These are phyloP conservation scores for Pleurotus sapidus DNA, from an alignment of 768 basidiomycete species.

Conservation along the genomic window DNA sequence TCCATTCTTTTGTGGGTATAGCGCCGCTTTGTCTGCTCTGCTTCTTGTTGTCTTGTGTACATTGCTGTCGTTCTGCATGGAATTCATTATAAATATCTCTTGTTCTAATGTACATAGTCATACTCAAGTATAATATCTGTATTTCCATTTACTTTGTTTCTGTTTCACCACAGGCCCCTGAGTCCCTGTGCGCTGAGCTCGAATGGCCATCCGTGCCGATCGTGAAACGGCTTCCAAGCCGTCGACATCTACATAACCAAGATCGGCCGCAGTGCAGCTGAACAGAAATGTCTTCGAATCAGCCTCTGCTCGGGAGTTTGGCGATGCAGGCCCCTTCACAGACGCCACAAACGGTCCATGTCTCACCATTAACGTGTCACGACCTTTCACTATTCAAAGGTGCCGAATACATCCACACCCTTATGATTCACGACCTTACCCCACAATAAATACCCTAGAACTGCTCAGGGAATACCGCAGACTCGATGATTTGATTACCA, in stretches of 20 bases:
- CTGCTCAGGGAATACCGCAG: constrained; percentile 79
- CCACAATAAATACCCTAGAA: constrained; percentile 37
- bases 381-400: constrained; percentile 80
- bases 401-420: constrained; percentile 15
- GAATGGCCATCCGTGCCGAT: neutral
- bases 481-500: constrained; percentile 76
- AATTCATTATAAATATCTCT: neutral
- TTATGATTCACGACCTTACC: neutral
- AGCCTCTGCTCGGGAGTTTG: constrained; percentile 60
- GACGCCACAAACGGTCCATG: constrained; percentile 63
- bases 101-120: constrained; percentile 3
- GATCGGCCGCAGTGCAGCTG: too few relatives aligned
- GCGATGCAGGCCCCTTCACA: constrained; percentile 64
- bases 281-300: constrained; percentile 31
- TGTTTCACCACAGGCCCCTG: neutral
- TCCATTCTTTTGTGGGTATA: neutral
- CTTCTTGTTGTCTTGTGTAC: constrained; percentile 3
- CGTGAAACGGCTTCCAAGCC: too few relatives aligned
- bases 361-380: constrained; percentile 71
- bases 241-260: too few relatives aligned
- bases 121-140: neutral
- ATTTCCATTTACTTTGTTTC: neutral
- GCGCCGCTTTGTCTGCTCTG: neutral
- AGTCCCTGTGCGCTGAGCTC: neutral
- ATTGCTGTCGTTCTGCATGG: neutral